Evolutionary conservation across 352 stramenopile genomes (phyloP).

Genomic region (Phytophthora aleatoria): DNA sequence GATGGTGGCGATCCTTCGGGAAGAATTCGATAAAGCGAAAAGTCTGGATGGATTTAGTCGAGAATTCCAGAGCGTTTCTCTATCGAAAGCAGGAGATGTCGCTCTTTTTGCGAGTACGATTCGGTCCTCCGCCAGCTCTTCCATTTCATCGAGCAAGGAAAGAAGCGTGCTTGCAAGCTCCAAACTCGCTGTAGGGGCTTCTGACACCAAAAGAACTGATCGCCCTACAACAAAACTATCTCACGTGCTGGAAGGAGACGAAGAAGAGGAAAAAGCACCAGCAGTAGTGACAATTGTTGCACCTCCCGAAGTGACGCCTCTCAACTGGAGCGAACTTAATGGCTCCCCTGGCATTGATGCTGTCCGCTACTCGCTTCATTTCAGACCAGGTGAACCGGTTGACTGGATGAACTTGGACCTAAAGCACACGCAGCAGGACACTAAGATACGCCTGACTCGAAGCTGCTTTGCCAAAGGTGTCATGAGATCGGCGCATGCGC

Average conservation of each 20-base stretch:
- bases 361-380: conserved; percentile 43
- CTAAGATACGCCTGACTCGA: conserved; percentile 35
- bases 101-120: conserved; percentile 27
- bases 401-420: conserved; percentile 37
- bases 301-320: neutral
- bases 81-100: conserved; percentile 18
- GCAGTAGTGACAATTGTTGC: neutral
- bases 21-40: conserved; percentile 23
- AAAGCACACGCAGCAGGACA: conserved; percentile 41
- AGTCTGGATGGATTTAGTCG: conserved; percentile 14
- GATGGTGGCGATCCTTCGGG: conserved; percentile 38
- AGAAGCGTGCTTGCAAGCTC: conserved; percentile 27
- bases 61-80: conserved; percentile 28
- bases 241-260: conserved; percentile 13
- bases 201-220: conserved; percentile 1
- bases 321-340: conserved; percentile 28
- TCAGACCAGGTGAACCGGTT: conserved; percentile 23
- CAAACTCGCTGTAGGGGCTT: conserved; percentile 2
- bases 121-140: conserved; percentile 26
- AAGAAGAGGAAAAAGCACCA: conserved; percentile 4
- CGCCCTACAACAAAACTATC: neutral
- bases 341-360: conserved; percentile 15
- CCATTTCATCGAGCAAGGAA: conserved; percentile 29
- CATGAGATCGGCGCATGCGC: conserved; percentile 41
- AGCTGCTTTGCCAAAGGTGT: conserved; percentile 42